Base-by-base conservation (phyloP, 2,329 filamentous ascomycete species). In the Ophioceras dolichostomum region DNA sequence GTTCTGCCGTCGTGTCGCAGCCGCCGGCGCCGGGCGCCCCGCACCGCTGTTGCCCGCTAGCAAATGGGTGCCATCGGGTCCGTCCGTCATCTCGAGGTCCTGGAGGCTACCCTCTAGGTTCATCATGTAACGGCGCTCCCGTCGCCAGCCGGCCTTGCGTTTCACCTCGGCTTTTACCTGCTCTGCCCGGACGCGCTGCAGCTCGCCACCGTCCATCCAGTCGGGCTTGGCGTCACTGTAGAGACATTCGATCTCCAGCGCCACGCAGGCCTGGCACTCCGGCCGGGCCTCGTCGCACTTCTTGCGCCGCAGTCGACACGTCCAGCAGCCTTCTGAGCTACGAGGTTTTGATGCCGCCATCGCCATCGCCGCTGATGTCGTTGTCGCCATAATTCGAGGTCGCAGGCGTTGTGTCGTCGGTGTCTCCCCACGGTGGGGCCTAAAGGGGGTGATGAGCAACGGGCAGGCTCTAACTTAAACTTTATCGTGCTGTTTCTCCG, bases 301-400 rank as follows among this genome's bases (percentile, higher is more conserved):
- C 48, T 78, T 79, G 45, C 69, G 69, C 16, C 74, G 66, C 10
- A 76, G 59, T 17, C 72, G 65, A 46, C 74, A 78, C 3, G 71
- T 77, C 70, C 70, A 76, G 49, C 73, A 77, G 41, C 70, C 70
- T 7, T 59, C 61, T 35, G 59, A 60, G 41, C 60, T 64, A 29
- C 64, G 57, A 20, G 58, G 45, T 40, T 54, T 60, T 35, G 41
- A 32, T 24, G 47, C 38, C 38, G 52, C 42, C 12, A 22, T 18
- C 16, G 9, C 12, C 21, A 33, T 10, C 28, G 28, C 28, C 28
- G 28, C 28, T 7, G 7, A 7, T 26, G 22, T 26, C 22, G 12
- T 26, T 8, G 8, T 26, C n/a, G n/a, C n/a, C n/a, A n/a, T n/a
- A n/a, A n/a, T n/a, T n/a, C n/a, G n/a, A n/a, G n/a, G n/a, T n/a